Base-by-base conservation (phyloP, 805 yeast genomes). In the Monosporozyma unispora region DNA sequence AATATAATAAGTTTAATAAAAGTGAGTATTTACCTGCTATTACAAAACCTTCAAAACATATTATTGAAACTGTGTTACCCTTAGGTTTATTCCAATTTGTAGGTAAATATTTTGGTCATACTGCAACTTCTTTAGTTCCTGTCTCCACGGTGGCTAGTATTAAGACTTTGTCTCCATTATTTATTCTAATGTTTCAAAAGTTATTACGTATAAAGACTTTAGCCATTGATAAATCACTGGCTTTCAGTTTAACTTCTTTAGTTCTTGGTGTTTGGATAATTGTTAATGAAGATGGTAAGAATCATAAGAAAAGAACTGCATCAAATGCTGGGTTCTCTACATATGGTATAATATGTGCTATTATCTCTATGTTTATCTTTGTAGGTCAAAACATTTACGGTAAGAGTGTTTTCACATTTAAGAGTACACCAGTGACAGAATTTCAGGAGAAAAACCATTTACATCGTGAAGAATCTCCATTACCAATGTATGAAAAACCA, bases 341-440 rank as follows among this genome's bases (percentile, higher is more conserved):
- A 2, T 22, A 61, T 71, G 96, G 96, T 5, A 67, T 87, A n/a
- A 28, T 76, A 2, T 83, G 76, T 59, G 91, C 96, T 11, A 67
- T 82, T 9, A 51, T 79, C 28, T 80, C 93, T 4, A 77, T 90
- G 45, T 63, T 84, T 7, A 79, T 87, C 18, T 88, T 89, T 70
- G 95, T 91, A 4, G 78, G 81, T 2, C 96, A 88, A 61, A 88
- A 88, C 62, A 85, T 89, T 43, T 88, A 87, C 66, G 89, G 93
- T 37, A 89, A 89, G 67, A 82, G 80, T 54, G 80, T 89, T 38
- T 77, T 88, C 53, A 87, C 90, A 35, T 66, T 59, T 56, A 68
- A 66, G 48, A 60, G 45, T 11, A 41, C 16, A 18, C 47, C 37
- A 11, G 21, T 38, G n/a, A 28, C 44, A 35, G 48, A 49, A 25